Evolutionary conservation across 2,329 filamentous ascomycete species (phyloP).

Genomic region (Diaporthe sp.): DNA sequence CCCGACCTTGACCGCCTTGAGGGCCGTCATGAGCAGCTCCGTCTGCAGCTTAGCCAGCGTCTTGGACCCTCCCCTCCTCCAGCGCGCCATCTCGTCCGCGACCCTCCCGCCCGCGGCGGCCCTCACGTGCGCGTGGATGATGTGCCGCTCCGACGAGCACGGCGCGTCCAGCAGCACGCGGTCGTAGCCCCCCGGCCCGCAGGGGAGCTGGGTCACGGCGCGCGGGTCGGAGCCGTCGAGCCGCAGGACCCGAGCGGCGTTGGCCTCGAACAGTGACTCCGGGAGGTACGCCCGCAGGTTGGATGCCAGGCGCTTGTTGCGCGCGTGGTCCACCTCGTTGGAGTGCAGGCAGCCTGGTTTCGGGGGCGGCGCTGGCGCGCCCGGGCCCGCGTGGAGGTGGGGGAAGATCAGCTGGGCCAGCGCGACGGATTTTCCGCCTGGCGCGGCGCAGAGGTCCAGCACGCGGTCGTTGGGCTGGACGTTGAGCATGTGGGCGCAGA

Average conservation of each 20-base stretch:
- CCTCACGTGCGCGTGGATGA: slow-evolving; percentile 51
- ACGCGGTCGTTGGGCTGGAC: slow-evolving; percentile 51
- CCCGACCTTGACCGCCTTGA: slow-evolving; percentile 50
- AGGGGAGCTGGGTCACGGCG: slow-evolving; percentile 44
- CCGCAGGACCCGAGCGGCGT: slow-evolving; percentile 43
- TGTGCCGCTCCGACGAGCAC: slow-evolving; percentile 55
- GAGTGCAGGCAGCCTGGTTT: slow-evolving; percentile 49
- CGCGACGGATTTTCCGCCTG: slow-evolving; percentile 51
- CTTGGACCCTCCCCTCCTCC: slow-evolving; percentile 51
- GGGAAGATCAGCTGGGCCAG: slow-evolving; percentile 48
- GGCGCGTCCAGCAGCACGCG: slow-evolving; percentile 56
- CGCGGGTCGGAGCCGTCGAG: slow-evolving; percentile 45
- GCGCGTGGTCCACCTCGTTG: slow-evolving; percentile 50
- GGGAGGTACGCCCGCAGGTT: slow-evolving; percentile 46
- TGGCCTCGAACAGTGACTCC: slow-evolving; percentile 40
- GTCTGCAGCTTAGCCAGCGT: slow-evolving; percentile 49
- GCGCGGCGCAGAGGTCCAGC: slow-evolving; percentile 55
- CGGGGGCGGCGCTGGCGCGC: slow-evolving; percentile 40
- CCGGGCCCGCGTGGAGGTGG: slow-evolving; percentile 36
- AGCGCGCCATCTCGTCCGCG: slow-evolving; percentile 52
- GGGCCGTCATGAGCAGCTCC: slow-evolving; percentile 52
- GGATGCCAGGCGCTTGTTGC: slow-evolving; percentile 48
- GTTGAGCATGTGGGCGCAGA: slow-evolving; percentile 48
- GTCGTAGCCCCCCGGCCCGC: slow-evolving; percentile 51
- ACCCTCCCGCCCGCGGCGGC: slow-evolving; percentile 47